Conservation (phyloP, 2,329 filamentous ascomycete species). For the Aspergillus pseudoglaucus region DNA sequence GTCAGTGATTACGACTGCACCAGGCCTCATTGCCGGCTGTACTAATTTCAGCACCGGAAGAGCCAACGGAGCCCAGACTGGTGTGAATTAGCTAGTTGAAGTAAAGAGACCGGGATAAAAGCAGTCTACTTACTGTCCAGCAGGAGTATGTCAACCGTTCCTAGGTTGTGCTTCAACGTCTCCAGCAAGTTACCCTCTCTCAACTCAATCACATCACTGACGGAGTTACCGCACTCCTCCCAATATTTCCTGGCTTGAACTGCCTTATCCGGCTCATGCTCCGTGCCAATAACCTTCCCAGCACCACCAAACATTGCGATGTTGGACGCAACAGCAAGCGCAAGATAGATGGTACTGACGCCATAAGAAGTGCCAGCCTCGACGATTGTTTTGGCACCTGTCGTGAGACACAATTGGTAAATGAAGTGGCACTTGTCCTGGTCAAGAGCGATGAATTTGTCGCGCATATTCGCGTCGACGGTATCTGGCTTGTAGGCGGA, state of each 20-base stretch:
- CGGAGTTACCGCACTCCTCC: slow-evolving; percentile 26
- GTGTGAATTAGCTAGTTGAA: background rate
- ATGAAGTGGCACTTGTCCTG: slow-evolving; percentile 52
- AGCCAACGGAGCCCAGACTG: slow-evolving; percentile 36
- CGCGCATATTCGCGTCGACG: slow-evolving; percentile 40
- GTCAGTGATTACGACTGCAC: slow-evolving; percentile 34
- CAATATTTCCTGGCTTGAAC: slow-evolving; percentile 40
- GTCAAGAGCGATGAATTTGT: slow-evolving; percentile 56
- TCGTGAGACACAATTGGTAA: slow-evolving; percentile 48
- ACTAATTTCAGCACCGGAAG: slow-evolving; percentile 34
- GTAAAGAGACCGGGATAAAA: background rate
- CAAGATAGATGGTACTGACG: slow-evolving; percentile 57
- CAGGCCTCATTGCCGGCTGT: slow-evolving; percentile 26
- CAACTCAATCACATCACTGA: slow-evolving; percentile 31
- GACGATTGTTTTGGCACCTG: slow-evolving; percentile 47
- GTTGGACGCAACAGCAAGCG: slow-evolving; percentile 51
- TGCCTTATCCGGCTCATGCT: slow-evolving; percentile 53
- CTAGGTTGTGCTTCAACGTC: slow-evolving; percentile 29
- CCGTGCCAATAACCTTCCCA: slow-evolving; percentile 53
- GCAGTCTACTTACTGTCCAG: slow-evolving; percentile 34
- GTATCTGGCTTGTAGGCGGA: slow-evolving; percentile 14
- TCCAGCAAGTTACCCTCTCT: slow-evolving; percentile 36
- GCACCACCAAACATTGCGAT: slow-evolving; percentile 20
- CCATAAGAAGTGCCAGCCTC: slow-evolving; percentile 59
- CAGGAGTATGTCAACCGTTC: slow-evolving; percentile 31